phyloP scores from a whole-genome alignment of 805 yeast species.

The Candida dendrica region DNA sequence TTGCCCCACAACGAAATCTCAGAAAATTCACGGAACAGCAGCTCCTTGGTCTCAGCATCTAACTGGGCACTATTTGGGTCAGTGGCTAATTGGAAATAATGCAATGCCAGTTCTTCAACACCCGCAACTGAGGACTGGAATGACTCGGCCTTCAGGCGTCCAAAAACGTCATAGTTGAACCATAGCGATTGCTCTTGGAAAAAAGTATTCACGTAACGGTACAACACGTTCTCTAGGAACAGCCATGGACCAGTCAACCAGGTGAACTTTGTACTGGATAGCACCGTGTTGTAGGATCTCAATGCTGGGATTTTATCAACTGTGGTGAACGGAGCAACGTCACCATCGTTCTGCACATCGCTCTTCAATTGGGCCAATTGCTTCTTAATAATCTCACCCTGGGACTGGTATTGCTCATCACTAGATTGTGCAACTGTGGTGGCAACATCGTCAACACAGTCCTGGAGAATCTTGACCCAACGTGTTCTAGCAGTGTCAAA shows the following conservation, averaged over 20 bases:
- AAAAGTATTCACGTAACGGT: conserved; percentile 50
- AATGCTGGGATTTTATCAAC: conserved; percentile 38
- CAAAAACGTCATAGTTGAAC: conserved; percentile 66
- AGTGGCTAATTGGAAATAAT: conserved; percentile 39
- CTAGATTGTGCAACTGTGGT: conserved; percentile 23
- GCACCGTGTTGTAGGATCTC: conserved; percentile 51
- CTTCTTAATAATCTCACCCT: conserved; percentile 39
- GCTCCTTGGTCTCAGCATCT: conserved; percentile 36
- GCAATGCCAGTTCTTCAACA: conserved; percentile 70
- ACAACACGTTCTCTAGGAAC: conserved; percentile 76
- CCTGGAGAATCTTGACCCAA: conserved; percentile 80
- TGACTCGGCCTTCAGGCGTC: conserved; percentile 60
- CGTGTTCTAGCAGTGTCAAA: conserved; percentile 68
- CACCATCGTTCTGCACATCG: conserved; percentile 35
- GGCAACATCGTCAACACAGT: conserved; percentile 56
- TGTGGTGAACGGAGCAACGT: conserved; percentile 34
- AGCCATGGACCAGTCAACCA: conserved; percentile 94
- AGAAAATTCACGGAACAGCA: conserved; percentile 73
- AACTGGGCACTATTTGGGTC: conserved; percentile 18
- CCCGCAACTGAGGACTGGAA: conserved; percentile 72
- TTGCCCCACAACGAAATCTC: conserved; percentile 97
- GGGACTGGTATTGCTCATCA: conserved; percentile 24
- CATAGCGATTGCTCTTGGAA: conserved; percentile 33
- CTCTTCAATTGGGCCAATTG: conserved; percentile 36
- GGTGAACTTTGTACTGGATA: conserved; percentile 31